phyloP scores from a whole-genome alignment of 306 rosid genomes.

The Malus sylvestris region DNA sequence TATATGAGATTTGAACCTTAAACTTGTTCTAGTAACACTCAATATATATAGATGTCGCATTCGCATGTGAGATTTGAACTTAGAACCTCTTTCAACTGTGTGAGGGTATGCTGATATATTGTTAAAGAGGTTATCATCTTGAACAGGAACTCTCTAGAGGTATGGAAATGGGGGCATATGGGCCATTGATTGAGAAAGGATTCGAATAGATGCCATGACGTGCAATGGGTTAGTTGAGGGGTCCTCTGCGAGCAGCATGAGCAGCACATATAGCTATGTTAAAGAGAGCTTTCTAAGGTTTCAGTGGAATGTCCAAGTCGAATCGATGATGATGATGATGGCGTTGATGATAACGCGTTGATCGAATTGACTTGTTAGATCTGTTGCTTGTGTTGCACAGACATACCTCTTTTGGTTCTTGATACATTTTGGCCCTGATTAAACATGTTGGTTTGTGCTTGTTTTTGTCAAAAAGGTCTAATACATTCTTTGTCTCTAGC shows the following conservation, averaged over 20 bases:
- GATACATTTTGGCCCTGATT: conserved; percentile 9
- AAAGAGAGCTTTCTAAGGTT: conserved; percentile 3
- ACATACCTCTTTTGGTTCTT: conserved; percentile 35
- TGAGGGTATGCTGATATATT: not conserved
- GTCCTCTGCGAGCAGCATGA: not conserved
- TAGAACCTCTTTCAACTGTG: not conserved
- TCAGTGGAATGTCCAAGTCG: conserved; percentile 53
- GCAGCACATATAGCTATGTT: not conserved
- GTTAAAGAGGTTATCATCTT: conserved; percentile 26
- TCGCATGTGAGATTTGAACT: not conserved
- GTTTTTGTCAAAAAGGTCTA: conserved; percentile 40
- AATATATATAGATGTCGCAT: no score
- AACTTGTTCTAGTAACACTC: not conserved
- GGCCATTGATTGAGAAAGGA: conserved; percentile 36
- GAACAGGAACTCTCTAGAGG: conserved; percentile 36
- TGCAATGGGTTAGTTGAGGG: not conserved
- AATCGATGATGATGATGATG: conserved; percentile 18
- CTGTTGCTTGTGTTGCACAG: conserved; percentile 42
- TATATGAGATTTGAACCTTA: not conserved
- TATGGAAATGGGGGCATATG: conserved; percentile 22
- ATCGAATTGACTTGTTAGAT: conserved; percentile 43
- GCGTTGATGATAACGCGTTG: conserved; percentile 20
- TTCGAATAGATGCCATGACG: conserved; percentile 9
- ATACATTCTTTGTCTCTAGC: not conserved
- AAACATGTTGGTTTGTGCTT: conserved; percentile 19